A percentile compares a stretch with the other conserved stretches of the same genome.
Conservation (phyloP, 352 stramenopile species). For the Phytophthora podocarpi region DNA sequence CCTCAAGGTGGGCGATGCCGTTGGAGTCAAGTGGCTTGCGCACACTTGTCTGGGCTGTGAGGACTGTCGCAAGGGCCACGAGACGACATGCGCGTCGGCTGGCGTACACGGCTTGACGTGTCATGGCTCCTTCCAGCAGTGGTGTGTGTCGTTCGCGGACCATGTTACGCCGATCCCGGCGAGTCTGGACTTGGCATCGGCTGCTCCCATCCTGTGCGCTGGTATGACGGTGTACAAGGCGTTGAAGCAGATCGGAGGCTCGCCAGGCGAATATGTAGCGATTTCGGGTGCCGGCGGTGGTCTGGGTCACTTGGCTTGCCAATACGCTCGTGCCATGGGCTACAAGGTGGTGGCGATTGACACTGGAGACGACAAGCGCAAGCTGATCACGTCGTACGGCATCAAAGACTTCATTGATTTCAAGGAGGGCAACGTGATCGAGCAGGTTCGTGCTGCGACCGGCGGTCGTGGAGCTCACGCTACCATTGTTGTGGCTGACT, state of each 20-base stretch:
- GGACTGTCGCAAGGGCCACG: slow-evolving; percentile 52
- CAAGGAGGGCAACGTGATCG: slow-evolving; percentile 47
- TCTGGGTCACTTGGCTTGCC: slow-evolving; percentile 78
- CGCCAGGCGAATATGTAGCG: slow-evolving; percentile 46
- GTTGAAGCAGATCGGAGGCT: slow-evolving; percentile 55
- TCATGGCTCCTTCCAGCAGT: slow-evolving; percentile 55
- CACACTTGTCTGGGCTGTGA: slow-evolving; percentile 51
- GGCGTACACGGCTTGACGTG: slow-evolving; percentile 38
- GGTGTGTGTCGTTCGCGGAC: slow-evolving; percentile 69
- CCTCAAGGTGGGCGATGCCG: slow-evolving; percentile 49
- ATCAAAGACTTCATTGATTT: slow-evolving; percentile 75
- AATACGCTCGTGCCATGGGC: slow-evolving; percentile 73
- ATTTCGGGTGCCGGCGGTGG: slow-evolving; percentile 70
- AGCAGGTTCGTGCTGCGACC: slow-evolving; percentile 43
- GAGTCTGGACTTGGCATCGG: slow-evolving; percentile 41
- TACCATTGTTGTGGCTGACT: slow-evolving; percentile 68
- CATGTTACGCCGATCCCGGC: slow-evolving; percentile 74
- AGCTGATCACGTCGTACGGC: slow-evolving; percentile 60
- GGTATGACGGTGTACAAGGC: slow-evolving; percentile 86
- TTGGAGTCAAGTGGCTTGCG: slow-evolving; percentile 55
- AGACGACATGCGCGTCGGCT: slow-evolving; percentile 36
- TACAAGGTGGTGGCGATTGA: slow-evolving; percentile 76
- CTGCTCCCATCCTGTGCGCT: slow-evolving; percentile 82
- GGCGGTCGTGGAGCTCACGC: slow-evolving; percentile 56
- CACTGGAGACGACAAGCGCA: slow-evolving; percentile 59